phyloP scores from a whole-genome alignment of 2,329 filamentous ascomycete genomes.

The Thelonectria discophora region DNA sequence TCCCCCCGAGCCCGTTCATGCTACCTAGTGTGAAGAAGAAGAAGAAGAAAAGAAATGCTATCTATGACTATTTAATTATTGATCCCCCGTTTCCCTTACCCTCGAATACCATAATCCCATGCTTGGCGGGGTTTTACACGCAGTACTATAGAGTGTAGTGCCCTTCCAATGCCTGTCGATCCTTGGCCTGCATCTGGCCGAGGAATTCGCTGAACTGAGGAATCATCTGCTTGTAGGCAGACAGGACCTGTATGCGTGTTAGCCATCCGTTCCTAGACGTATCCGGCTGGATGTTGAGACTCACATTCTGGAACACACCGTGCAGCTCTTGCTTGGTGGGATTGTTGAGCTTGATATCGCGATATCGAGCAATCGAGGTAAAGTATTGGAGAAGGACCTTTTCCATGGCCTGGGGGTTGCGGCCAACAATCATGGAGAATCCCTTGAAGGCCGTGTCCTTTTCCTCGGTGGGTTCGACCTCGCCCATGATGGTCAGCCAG shows the following conservation, averaged over 20 bases:
- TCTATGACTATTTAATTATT: slow-evolving; percentile 45
- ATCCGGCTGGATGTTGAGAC: slow-evolving; percentile 41
- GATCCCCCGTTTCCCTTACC: slow-evolving; percentile 19
- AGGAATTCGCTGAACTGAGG: slow-evolving; percentile 67
- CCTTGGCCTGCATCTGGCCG: slow-evolving; percentile 57
- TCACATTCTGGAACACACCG: slow-evolving; percentile 79
- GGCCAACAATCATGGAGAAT: slow-evolving; percentile 83
- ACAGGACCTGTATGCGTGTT: slow-evolving; percentile 54
- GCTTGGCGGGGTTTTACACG: background rate
- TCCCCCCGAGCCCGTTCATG: slow-evolving; percentile 29
- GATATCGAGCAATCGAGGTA: slow-evolving; percentile 80
- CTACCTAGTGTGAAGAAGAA: slow-evolving; percentile 34
- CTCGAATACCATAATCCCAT: slow-evolving; percentile 15
- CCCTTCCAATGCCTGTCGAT: slow-evolving; percentile 59
- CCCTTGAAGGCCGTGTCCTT: slow-evolving; percentile 94
- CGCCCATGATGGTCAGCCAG: slow-evolving; percentile 83
- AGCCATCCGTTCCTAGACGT: slow-evolving; percentile 3
- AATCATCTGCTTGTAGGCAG: slow-evolving; percentile 66
- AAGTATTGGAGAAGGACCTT: slow-evolving; percentile 85
- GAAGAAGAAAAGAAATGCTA: slow-evolving; percentile 38
- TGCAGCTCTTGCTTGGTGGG: slow-evolving; percentile 72
- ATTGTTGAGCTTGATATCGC: slow-evolving; percentile 67
- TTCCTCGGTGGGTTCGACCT: slow-evolving; percentile 88
- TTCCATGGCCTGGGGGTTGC: slow-evolving; percentile 93
- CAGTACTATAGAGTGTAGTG: slow-evolving; percentile 55